phyloP scores from a whole-genome alignment of 352 stramenopile species.

The Phytopythium mirpurense region DNA sequence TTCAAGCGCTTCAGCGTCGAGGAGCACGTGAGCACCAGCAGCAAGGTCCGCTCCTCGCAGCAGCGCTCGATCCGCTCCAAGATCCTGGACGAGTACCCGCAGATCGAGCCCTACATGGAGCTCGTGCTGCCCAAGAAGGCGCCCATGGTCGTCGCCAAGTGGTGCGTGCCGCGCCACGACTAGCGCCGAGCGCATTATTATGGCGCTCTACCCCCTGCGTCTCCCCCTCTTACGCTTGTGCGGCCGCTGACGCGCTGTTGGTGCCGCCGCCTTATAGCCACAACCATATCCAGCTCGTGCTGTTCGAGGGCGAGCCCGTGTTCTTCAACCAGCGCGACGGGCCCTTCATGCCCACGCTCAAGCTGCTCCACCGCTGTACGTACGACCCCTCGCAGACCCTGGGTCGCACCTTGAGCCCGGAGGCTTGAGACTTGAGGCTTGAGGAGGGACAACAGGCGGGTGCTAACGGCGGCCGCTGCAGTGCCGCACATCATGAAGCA shows the following conservation, averaged over 20 bases:
- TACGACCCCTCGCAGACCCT: too few relatives aligned
- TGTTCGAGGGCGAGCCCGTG: constrained; percentile 88
- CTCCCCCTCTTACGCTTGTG: background rate
- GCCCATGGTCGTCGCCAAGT: constrained; percentile 90
- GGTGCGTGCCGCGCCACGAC: constrained; percentile 28
- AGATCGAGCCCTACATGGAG: constrained; percentile 87
- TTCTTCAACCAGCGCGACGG: constrained; percentile 97
- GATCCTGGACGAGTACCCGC: constrained; percentile 92
- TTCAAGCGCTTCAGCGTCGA: constrained; percentile 95
- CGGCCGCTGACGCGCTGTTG: background rate
- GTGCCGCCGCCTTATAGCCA: constrained; percentile 34
- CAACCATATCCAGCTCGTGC: constrained; percentile 89
- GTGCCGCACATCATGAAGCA: constrained; percentile 91
- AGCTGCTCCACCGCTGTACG: constrained; percentile 92
- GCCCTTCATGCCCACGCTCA: constrained; percentile 95
- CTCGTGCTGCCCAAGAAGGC: constrained; percentile 93
- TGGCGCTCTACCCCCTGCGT: too few relatives aligned
- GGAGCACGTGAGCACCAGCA: constrained; percentile 93
- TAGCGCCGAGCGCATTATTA: too few relatives aligned
- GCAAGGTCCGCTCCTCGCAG: constrained; percentile 96
- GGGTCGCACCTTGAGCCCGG: too few relatives aligned
- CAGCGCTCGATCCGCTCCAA: constrained; percentile 93
- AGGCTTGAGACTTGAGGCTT: too few relatives aligned
- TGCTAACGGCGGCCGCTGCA: too few relatives aligned
- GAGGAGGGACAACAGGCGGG: background rate